These are phyloP conservation scores for Oryza rufipogon DNA, from an alignment of 176 grass and related monocot genomes.

Conservation along the genomic window DNA sequence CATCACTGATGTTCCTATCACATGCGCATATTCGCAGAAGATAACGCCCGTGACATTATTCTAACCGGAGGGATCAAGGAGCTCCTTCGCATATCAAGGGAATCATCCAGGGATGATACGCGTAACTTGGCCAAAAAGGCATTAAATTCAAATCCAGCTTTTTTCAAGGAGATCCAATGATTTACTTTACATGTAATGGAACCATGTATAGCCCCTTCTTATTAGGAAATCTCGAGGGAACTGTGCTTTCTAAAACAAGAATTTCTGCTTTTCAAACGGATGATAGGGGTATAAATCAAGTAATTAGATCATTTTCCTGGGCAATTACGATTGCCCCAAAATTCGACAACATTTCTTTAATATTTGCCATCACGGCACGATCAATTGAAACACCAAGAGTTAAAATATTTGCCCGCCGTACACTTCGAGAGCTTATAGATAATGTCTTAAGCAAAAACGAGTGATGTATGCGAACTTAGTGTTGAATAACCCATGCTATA, in stretches of 20 bases:
- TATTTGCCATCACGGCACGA: no score
- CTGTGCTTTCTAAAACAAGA: background rate
- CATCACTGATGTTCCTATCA: background rate
- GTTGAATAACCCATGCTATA: conserved; percentile 3
- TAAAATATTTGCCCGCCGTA: background rate
- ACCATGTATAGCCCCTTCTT: background rate
- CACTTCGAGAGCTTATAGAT: no score
- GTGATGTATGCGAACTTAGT: background rate
- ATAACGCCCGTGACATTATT: conserved; percentile 78
- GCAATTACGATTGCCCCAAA: background rate
- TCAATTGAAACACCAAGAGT: no score
- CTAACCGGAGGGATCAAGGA: conserved; percentile 85
- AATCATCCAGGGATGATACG: conserved; percentile 73
- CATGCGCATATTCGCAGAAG: conserved; percentile 53
- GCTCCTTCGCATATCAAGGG: conserved; percentile 74
- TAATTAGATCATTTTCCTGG: background rate
- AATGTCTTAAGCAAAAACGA: no score
- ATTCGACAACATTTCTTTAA: no score
- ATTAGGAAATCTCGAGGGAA: no score
- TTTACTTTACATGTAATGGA: background rate
- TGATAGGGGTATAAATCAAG: no score
- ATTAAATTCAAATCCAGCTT: conserved; percentile 79
- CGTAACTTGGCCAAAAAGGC: conserved; percentile 82
- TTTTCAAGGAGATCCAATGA: conserved; percentile 60
- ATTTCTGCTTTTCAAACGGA: no score